phyloP scores from a whole-genome alignment of 441 rosid genomes.

The Populus tomentosa region DNA sequence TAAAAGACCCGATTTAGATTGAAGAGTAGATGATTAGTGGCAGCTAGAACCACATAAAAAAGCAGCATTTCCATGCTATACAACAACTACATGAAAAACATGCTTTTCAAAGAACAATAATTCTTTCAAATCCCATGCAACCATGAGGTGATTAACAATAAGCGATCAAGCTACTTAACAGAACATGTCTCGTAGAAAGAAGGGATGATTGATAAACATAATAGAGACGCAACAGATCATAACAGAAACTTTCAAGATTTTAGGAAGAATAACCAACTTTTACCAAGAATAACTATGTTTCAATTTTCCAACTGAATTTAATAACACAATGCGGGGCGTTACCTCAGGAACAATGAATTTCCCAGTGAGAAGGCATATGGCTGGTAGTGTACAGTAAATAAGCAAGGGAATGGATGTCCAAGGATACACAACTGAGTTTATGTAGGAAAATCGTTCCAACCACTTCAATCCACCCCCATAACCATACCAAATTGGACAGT shows the following conservation, averaged over 20 bases:
- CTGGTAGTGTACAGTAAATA: too few relatives aligned
- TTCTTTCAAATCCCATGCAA: background rate
- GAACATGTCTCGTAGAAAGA: background rate
- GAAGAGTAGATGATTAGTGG: background rate
- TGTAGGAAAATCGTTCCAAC: too few relatives aligned
- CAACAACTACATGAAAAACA: background rate
- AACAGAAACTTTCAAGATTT: background rate
- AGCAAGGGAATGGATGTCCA: too few relatives aligned
- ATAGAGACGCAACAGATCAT: background rate
- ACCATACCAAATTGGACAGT: too few relatives aligned
- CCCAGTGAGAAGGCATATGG: too few relatives aligned
- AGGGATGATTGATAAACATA: background rate
- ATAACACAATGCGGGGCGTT: constrained; percentile 2
- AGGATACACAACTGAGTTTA: too few relatives aligned
- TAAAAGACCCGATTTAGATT: constrained; percentile 12
- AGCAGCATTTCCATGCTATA: background rate
- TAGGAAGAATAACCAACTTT: background rate
- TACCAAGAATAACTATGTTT: background rate
- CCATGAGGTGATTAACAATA: background rate
- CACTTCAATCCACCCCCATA: too few relatives aligned
- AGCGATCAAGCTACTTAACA: background rate
- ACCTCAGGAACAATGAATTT: constrained; percentile 72
- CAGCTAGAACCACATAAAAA: background rate
- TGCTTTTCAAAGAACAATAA: background rate
- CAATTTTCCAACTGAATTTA: background rate